phyloP scores from a whole-genome alignment of 352 stramenopile genomes.

The Globisporangium recalcitrans region DNA sequence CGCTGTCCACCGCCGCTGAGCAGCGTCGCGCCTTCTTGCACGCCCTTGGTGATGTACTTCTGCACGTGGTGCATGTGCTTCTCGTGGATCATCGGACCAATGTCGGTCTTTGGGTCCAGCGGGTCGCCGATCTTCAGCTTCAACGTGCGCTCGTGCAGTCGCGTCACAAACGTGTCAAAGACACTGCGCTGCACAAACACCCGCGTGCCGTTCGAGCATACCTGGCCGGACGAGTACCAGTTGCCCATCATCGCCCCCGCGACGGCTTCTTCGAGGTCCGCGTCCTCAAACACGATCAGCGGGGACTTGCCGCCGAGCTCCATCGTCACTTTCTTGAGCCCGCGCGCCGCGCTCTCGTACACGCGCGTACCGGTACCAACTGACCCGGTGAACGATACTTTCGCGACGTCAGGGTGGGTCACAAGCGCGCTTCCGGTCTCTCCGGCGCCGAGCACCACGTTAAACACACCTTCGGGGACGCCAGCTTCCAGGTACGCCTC shows the following conservation, averaged over 20 bases:
- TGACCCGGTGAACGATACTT: conserved; percentile 88
- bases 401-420: conserved; percentile 44
- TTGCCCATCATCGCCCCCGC: conserved; percentile 79
- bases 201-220: conserved; percentile 88
- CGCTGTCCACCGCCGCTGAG: conserved; percentile 50
- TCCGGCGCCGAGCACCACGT: conserved; percentile 65
- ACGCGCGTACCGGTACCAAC: conserved; percentile 64
- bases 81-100: conserved; percentile 85
- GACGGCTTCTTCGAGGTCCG: conserved; percentile 77
- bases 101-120: conserved; percentile 68
- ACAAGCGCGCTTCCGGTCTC: conserved; percentile 55
- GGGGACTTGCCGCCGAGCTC: conserved; percentile 88
- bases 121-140: conserved; percentile 81
- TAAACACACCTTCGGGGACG: conserved; percentile 73
- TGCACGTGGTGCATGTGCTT: conserved; percentile 78
- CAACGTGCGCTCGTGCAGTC: conserved; percentile 74
- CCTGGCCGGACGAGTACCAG: conserved; percentile 87
- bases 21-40: conserved; percentile 55
- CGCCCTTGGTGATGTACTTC: conserved; percentile 55
- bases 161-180: conserved; percentile 73
- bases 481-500: conserved; percentile 66
- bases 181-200: conserved; percentile 86
- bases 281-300: conserved; percentile 85
- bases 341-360: conserved; percentile 58
- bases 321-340: conserved; percentile 87